These are phyloP conservation scores for Ceratocystis alfenasii DNA, from an alignment of 2,329 filamentous ascomycete genomes.

Conservation along the genomic window DNA sequence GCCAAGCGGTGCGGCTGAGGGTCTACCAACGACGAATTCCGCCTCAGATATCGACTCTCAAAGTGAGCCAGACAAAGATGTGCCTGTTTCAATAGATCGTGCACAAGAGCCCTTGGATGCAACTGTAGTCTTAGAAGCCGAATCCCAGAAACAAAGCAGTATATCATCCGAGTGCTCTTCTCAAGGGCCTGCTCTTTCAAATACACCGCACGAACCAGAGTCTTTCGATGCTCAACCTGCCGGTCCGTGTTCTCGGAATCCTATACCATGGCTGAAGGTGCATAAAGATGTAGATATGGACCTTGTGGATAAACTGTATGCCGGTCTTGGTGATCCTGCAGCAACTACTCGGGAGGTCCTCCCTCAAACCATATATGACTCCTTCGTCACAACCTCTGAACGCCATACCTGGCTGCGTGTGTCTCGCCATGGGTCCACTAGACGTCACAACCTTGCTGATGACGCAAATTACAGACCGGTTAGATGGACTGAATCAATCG, in stretches of 20 bases:
- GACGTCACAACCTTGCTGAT: conserved; percentile 44
- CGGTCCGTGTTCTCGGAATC: background rate
- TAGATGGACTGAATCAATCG: conserved; percentile 44
- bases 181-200: background rate
- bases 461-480: conserved; percentile 49
- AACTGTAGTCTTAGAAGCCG: background rate
- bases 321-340: conserved; percentile 29
- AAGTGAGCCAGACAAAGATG: background rate
- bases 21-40: background rate
- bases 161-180: background rate
- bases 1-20: background rate
- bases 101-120: background rate
- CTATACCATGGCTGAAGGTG: background rate
- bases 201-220: background rate
- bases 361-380: conserved; percentile 40
- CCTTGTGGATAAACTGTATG: conserved; percentile 21
- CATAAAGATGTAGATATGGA: conserved; percentile 19
- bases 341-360: conserved; percentile 28
- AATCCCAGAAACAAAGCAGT: background rate
- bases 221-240: background rate
- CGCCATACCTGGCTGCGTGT: conserved; percentile 55
- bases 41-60: background rate
- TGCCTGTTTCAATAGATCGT: background rate
- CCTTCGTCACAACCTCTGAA: conserved; percentile 43
- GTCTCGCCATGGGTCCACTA: conserved; percentile 47